A percentile compares a stretch with the other conserved stretches of the same genome.
phyloP scores from a whole-genome alignment of 192 early-diverging fungal genomes.

The Coemansia guatemalensis region DNA sequence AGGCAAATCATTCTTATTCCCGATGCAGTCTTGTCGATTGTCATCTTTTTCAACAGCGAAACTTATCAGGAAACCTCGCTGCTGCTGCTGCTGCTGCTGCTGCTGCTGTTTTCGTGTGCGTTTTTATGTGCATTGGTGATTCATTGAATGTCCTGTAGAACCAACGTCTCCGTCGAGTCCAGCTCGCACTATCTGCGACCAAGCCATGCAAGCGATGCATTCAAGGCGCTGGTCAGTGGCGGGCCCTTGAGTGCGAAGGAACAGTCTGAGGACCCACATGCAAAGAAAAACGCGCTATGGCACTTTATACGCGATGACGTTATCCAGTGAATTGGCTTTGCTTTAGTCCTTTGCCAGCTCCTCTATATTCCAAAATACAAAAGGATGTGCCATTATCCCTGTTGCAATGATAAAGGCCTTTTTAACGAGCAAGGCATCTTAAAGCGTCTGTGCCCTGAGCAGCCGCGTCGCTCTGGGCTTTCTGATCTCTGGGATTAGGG shows the following conservation, averaged over 20 bases:
- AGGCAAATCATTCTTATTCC: too few relatives aligned
- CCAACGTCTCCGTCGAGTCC: conserved; percentile 28
- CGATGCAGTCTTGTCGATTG: too few relatives aligned
- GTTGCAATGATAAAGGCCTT: too few relatives aligned
- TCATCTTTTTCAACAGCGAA: not conserved
- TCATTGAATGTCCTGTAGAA: conserved; percentile 19
- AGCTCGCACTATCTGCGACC: conserved; percentile 23
- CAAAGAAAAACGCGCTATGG: conserved; percentile 5
- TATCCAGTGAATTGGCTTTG: not conserved
- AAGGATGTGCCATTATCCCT: too few relatives aligned
- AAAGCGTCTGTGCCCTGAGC: too few relatives aligned
- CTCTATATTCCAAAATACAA: too few relatives aligned
- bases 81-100: not conserved
- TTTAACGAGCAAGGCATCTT: too few relatives aligned
- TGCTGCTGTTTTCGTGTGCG: not conserved
- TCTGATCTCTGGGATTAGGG: conserved; percentile 1
- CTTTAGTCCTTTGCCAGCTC: too few relatives aligned
- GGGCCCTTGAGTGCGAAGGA: conserved; percentile 5
- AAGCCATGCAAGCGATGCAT: conserved; percentile 14
- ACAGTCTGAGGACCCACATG: not conserved
- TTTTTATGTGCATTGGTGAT: conserved; percentile 2
- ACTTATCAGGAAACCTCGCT: not conserved
- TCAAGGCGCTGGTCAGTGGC: conserved; percentile 19
- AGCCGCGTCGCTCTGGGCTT: not conserved
- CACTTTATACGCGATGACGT: conserved; percentile 23